Evolutionary conservation across 2,329 filamentous ascomycete species (phyloP), one percentile per base, ranked within the genome.

Genomic region (Diaporthe sp.): DNA sequence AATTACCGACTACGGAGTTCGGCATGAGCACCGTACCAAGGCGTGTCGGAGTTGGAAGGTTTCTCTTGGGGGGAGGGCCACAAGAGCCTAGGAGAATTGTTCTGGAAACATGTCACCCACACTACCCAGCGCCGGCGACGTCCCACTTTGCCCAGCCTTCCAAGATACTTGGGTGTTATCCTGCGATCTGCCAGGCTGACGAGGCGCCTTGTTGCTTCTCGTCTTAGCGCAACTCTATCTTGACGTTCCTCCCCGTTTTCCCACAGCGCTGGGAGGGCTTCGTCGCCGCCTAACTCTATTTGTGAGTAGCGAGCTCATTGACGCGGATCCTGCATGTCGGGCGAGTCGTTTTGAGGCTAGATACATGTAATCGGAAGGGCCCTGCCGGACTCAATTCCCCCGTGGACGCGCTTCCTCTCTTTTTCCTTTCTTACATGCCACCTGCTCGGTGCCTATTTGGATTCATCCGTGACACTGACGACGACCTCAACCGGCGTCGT

Each of bases 161-260:
- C 46, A 68, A 68, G 71, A 62, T 72, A 31, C 71, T 62, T 53
- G 71, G 39, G 53, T n/a, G 61, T 28, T 58, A 71, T 68, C 60
- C 44, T 39, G 37, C n/a, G 60, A 51, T 70, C 46, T 49, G 25
- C 65, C 37, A 65, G 62, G 72, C 75, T 76, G 75, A 76, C 75
- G 72, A 75, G 57, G 75, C 67, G 46, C 46, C 65, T 68, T 68
- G 46, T 53, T 37, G 65, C 42, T 71, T 70, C 31, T 34, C 34
- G 57, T 28, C 37, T 44, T 46, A 42, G 51, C 58, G 51, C 72
- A 49, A 51, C 42, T 53, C 70, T 73, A 46, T 65, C 42, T 53
- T 22, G 44, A 42, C 58, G 31, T 37, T 25, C 37, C 44, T 46
- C 31, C 12, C 37, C 37, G 37, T 39, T 13, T 28, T 53, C 46